phyloP scores from a whole-genome alignment of 352 stramenopile species.

The Pythium graminicola region DNA sequence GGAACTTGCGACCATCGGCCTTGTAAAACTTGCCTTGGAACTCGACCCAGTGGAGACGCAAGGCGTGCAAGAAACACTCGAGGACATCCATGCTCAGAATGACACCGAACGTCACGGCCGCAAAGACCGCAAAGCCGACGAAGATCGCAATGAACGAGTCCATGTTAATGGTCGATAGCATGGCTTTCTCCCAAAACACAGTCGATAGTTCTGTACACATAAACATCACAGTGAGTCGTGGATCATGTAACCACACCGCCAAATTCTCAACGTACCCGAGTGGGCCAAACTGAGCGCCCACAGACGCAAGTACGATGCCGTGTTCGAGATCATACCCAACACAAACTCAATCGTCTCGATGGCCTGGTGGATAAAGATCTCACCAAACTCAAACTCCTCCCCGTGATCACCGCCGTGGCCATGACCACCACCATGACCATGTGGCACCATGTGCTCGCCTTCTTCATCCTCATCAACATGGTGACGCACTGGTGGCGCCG shows the following conservation, averaged over 20 bases:
- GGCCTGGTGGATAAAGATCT: conserved; percentile 98
- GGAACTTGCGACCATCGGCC: conserved; percentile 96
- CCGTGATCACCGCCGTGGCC: conserved; percentile 37
- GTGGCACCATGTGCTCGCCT: conserved; percentile 38
- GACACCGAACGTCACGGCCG: conserved; percentile 95
- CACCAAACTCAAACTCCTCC: conserved; percentile 92
- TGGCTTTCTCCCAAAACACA: conserved; percentile 99
- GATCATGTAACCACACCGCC: neutral
- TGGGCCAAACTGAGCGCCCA: conserved; percentile 98
- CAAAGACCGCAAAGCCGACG: conserved; percentile 90
- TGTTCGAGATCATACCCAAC: conserved; percentile 99
- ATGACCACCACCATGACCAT: conserved; percentile 29
- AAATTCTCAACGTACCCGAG: conserved; percentile 53
- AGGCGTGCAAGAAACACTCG: conserved; percentile 99
- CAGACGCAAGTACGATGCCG: conserved; percentile 98
- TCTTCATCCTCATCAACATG: conserved; percentile 80
- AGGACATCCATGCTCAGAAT: conserved; percentile 99
- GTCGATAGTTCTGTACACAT: conserved; percentile 56
- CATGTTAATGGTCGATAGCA: conserved; percentile 96
- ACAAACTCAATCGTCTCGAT: conserved; percentile 99
- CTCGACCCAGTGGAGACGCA: conserved; percentile 99
- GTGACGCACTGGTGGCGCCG: conserved; percentile 46
- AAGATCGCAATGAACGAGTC: conserved; percentile 97
- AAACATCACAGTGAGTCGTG: neutral
- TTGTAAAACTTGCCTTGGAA: conserved; percentile 99